Evolutionary conservation across 129 eudicot genomes (phyloP).

Genomic region (Centaurea solstitialis): DNA sequence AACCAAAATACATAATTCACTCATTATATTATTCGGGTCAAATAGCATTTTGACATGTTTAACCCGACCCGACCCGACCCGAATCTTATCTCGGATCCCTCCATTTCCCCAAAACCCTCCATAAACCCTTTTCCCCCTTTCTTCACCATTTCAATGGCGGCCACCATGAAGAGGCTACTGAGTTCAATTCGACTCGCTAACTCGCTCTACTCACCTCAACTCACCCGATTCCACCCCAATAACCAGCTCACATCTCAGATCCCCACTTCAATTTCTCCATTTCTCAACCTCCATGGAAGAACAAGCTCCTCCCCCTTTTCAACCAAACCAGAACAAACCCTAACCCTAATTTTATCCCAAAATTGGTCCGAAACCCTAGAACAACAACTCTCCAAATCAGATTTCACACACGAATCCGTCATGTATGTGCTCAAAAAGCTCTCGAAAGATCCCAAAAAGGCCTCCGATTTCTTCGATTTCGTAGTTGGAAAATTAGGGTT

Average conservation of each 20-base stretch:
- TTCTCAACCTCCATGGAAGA: conserved; percentile 12
- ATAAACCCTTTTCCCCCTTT: conserved; percentile 16
- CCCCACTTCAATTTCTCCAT: conserved; percentile 15
- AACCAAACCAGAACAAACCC: conserved; percentile 51
- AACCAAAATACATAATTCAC: too few species aligned
- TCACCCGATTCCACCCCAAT: conserved; percentile 21
- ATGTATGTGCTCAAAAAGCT: conserved; percentile 68
- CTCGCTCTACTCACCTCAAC: conserved; percentile 50
- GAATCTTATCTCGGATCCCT: neutral
- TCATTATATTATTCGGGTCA: too few species aligned
- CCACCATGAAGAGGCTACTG: conserved; percentile 62
- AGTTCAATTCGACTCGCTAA: conserved; percentile 42
- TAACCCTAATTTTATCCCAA: conserved; percentile 48
- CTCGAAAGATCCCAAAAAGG: conserved; percentile 61
- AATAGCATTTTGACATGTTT: too few species aligned
- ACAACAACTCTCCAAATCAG: conserved; percentile 30
- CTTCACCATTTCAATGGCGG: conserved; percentile 13
- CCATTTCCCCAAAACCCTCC: conserved; percentile 25
- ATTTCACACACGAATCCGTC: conserved; percentile 66
- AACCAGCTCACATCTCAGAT: conserved; percentile 11
- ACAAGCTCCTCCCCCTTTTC: conserved; percentile 53
- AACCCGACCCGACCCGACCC: neutral
- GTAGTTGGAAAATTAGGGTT: conserved; percentile 50
- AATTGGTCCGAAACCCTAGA: conserved; percentile 61
- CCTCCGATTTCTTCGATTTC: conserved; percentile 73